Evolutionary conservation across 2,329 filamentous ascomycete genomes (phyloP).

Genomic region (Lojkania enalia): DNA sequence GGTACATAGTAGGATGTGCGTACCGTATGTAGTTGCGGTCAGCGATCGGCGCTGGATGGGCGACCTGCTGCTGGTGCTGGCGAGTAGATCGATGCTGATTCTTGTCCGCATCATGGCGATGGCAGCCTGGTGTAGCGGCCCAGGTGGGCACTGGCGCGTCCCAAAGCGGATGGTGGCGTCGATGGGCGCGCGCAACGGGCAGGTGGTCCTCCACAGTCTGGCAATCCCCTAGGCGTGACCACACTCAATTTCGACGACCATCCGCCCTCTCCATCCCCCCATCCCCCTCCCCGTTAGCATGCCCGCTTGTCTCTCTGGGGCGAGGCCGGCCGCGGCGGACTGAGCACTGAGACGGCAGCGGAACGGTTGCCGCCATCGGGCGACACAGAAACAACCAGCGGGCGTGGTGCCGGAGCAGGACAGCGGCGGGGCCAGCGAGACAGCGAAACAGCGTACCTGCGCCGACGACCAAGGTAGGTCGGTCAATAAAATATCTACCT

Average conservation of each 20-base stretch:
- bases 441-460: conserved; percentile 31
- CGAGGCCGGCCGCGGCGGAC: no score
- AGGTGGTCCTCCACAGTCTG: neutral
- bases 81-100: neutral
- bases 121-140: neutral
- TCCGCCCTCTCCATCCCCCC: neutral
- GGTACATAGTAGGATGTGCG: conserved; percentile 9
- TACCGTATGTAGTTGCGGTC: conserved; percentile 6
- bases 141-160: neutral
- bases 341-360: no score
- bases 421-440: conserved; percentile 9
- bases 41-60: neutral
- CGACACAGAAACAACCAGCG: neutral
- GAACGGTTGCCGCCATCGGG: no score
- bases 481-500: conserved; percentile 9
- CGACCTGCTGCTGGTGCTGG: neutral
- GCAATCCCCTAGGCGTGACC: conserved; percentile 19
- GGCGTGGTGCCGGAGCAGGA: neutral
- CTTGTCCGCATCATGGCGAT: no score
- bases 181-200: neutral
- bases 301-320: neutral
- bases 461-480: conserved; percentile 9
- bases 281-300: neutral
- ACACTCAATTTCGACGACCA: conserved; percentile 27
- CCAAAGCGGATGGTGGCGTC: neutral